phyloP scores from a whole-genome alignment of 2,329 filamentous ascomycete genomes.

The Botrytis paeoniae region DNA sequence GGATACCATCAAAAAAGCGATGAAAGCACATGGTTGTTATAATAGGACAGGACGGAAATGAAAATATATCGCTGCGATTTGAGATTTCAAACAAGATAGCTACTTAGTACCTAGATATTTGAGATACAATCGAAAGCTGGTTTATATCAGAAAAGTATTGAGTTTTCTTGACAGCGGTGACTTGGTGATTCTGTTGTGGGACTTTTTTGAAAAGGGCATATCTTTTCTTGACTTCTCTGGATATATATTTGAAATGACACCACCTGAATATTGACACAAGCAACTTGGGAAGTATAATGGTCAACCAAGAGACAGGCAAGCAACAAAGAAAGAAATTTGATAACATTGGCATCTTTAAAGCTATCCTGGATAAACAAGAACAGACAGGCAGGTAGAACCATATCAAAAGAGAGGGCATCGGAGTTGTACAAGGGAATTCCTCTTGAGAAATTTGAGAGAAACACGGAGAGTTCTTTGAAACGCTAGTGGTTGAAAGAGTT shows the following conservation, averaged over 20 bases:
- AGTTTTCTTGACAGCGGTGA: background rate
- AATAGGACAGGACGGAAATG: background rate
- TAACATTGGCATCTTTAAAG: background rate
- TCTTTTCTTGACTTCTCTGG: background rate
- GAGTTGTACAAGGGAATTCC: no score
- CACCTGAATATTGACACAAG: background rate
- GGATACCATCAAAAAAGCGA: conserved; percentile 1
- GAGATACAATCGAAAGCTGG: background rate
- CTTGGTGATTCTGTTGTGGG: background rate
- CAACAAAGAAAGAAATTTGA: background rate
- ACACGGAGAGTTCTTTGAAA: background rate
- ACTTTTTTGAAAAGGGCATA: background rate
- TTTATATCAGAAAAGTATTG: background rate
- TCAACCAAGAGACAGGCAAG: background rate
- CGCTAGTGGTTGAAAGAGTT: no score
- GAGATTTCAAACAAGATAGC: conserved; percentile 1
- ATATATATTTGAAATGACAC: background rate
- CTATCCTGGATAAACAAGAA: background rate
- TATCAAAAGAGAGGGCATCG: no score
- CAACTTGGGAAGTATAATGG: background rate
- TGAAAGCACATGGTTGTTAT: background rate
- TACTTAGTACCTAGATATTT: conserved; percentile 12
- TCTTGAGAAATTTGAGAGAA: no score
- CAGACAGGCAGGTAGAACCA: background rate
- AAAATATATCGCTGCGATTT: background rate